A percentile compares a stretch with the other conserved stretches of the same genome.
Evolutionary conservation across 75 land plant species (phyloP).

Genomic region (Sequoiadendron giganteum): DNA sequence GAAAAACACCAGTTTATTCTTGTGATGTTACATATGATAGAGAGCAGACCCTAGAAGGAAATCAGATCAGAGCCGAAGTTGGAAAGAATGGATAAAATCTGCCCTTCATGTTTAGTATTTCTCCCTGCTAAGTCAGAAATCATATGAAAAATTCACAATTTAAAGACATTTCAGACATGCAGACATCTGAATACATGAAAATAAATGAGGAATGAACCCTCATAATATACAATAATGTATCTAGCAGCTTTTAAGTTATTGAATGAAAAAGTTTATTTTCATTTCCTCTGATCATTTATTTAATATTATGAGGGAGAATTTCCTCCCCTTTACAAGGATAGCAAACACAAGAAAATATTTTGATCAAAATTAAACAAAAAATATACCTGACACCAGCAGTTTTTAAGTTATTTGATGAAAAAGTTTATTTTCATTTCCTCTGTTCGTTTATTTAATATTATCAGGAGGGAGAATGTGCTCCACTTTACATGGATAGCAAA

Average conservation of each 20-base stretch:
- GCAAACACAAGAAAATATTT: neutral
- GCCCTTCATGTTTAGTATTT: neutral
- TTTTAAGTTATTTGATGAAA: neutral
- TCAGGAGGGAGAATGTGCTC: neutral
- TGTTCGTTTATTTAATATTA: neutral
- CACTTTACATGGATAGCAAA: neutral
- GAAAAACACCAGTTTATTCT: neutral
- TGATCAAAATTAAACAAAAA: neutral
- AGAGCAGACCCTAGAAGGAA: neutral
- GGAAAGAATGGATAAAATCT: too few relatives aligned
- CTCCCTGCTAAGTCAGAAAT: neutral
- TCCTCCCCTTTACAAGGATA: neutral
- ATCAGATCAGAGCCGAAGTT: too few relatives aligned
- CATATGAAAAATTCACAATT: too few relatives aligned
- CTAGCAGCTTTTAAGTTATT: neutral
- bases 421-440: neutral
- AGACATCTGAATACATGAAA: neutral
- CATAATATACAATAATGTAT: neutral
- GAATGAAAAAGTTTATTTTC: neutral
- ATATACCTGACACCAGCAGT: conserved; percentile 47
- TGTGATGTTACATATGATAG: neutral
- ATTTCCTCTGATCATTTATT: neutral
- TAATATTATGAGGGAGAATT: neutral
- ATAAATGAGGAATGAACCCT: neutral
- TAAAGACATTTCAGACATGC: neutral